Evolutionary conservation across 2,329 filamentous ascomycete genomes (phyloP).

Genomic region (Phaeosphaeriaceae sp.): DNA sequence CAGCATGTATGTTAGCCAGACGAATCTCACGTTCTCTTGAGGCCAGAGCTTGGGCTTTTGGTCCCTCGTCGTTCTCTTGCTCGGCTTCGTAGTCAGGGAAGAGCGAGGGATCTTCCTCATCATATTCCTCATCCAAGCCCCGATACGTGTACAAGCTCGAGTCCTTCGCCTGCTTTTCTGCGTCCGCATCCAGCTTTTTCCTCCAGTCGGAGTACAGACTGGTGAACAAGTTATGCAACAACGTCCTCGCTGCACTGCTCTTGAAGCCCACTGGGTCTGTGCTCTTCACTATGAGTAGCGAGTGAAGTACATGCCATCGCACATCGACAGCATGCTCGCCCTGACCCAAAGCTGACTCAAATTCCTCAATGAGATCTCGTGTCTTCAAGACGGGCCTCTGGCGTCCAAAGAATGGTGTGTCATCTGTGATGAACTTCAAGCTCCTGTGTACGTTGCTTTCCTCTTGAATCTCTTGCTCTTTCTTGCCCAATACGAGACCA

Average conservation of each 20-base stretch:
- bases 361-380: conserved; percentile 21
- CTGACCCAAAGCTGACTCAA: conserved; percentile 28
- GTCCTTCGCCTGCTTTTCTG: conserved; percentile 75
- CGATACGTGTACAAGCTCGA: conserved; percentile 84
- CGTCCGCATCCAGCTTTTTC: conserved; percentile 76
- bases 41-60: conserved; percentile 15
- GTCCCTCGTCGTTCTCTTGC: conserved; percentile 41
- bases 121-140: conserved; percentile 79
- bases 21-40: conserved; percentile 45
- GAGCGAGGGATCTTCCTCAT: conserved; percentile 77
- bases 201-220: conserved; percentile 83
- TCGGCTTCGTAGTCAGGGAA: conserved; percentile 80
- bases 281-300: conserved; percentile 31
- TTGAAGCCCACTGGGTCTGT: conserved; percentile 28
- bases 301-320: conserved; percentile 47
- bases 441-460: conserved; percentile 23
- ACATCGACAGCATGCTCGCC: conserved; percentile 36
- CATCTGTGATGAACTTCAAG: conserved; percentile 31
- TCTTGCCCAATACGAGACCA: conserved; percentile 68
- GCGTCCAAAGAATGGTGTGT: conserved; percentile 45
- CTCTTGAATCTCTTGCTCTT: conserved; percentile 23
- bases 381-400: conserved; percentile 19
- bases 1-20: conserved; percentile 42
- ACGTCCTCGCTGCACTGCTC: conserved; percentile 35
- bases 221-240: conserved; percentile 73